phyloP scores from a whole-genome alignment of 1,284 basidiomycete species.

The Sporisorium graminicola region DNA sequence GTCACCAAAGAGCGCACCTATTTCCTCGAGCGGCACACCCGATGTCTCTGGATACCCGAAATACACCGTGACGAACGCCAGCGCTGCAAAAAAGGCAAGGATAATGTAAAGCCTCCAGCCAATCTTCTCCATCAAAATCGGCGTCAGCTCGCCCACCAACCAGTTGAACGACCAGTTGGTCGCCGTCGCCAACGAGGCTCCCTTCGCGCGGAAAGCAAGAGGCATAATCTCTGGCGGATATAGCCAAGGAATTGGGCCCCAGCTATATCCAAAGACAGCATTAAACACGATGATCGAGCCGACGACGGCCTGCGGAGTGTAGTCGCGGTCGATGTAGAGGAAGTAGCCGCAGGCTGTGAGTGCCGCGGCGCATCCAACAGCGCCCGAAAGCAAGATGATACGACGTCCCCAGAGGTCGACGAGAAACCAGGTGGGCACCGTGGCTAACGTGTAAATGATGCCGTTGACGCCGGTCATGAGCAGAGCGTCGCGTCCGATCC shows the following conservation, averaged over 20 bases:
- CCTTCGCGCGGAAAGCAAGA: constrained; percentile 76
- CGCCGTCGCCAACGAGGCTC: constrained; percentile 73
- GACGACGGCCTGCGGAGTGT: constrained; percentile 85
- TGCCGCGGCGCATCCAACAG: constrained; percentile 80
- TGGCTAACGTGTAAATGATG: constrained; percentile 77
- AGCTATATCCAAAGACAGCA: constrained; percentile 82
- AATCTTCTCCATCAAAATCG: constrained; percentile 88
- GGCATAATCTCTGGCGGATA: constrained; percentile 80
- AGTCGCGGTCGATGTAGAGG: constrained; percentile 84
- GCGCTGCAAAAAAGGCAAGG: constrained; percentile 93
- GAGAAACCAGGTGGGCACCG: constrained; percentile 84
- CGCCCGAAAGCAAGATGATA: constrained; percentile 89
- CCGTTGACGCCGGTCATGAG: constrained; percentile 87
- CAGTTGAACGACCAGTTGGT: constrained; percentile 76
- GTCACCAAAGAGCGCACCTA: constrained; percentile 71
- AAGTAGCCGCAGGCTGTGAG: constrained; percentile 87
- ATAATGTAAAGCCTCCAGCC: constrained; percentile 94
- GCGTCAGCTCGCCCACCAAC: constrained; percentile 89
- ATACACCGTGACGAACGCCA: constrained; percentile 78
- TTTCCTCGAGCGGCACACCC: constrained; percentile 74
- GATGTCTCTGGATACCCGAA: constrained; percentile 77
- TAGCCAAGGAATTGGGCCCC: constrained; percentile 85
- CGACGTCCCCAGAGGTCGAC: constrained; percentile 93
- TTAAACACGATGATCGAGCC: constrained; percentile 91
- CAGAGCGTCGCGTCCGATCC: constrained; percentile 95